Percentiles rank a stretch among this genome's conserved stretches.
Evolutionary conservation across 257 asterid genomes (phyloP).

Genomic region (Solanum ossicruentum): DNA sequence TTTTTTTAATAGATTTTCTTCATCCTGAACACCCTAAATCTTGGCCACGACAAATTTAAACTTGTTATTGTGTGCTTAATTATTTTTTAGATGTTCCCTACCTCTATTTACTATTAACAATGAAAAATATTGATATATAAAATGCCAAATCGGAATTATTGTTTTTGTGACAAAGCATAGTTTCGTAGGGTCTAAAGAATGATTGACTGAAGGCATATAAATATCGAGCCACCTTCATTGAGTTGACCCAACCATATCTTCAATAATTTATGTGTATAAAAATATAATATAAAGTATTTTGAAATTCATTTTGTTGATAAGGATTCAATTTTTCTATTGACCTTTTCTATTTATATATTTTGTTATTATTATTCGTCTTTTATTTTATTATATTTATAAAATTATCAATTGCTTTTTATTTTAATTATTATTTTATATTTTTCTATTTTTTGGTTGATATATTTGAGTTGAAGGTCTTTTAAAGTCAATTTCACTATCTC

Average conservation of each 20-base stretch:
- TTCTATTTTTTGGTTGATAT: no score
- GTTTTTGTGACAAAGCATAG: not conserved
- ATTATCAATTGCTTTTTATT: no score
- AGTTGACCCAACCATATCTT: not conserved
- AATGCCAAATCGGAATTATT: not conserved
- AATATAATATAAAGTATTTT: not conserved
- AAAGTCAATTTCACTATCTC: no score
- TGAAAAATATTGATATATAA: not conserved
- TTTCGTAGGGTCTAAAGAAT: not conserved
- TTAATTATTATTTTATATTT: no score
- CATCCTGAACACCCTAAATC: no score
- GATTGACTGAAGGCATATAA: not conserved
- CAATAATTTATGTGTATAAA: not conserved
- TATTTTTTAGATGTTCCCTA: not conserved
- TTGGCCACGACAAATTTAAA: no score
- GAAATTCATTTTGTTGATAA: not conserved
- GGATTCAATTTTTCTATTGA: no score
- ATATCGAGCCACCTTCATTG: not conserved
- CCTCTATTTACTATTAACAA: not conserved
- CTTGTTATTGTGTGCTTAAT: not conserved
- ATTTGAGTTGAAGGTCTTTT: no score
- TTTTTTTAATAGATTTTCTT: no score
- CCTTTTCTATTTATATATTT: no score
- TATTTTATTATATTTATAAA: no score
- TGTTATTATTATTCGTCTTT: no score